Base-by-base conservation (phyloP, 306 rosid genomes). In the Mimosa bimucronata region DNA sequence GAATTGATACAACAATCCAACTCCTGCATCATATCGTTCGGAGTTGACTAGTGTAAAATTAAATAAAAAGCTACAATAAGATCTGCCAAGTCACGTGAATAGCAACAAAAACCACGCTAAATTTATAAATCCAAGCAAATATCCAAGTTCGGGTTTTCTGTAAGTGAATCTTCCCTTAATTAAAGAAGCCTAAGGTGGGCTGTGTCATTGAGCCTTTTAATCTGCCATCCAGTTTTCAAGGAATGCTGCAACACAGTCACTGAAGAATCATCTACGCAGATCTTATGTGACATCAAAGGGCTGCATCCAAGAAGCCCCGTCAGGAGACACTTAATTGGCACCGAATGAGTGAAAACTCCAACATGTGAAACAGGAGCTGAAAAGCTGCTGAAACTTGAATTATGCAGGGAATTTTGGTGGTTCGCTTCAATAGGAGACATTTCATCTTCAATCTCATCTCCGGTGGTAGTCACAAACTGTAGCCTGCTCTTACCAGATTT, bases 241-340 rank as follows among this genome's bases (percentile, higher is more conserved):
- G 99, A 91, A 89, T 95, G 98, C 83, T 93, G 99, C 85, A 95
- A 78, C 74, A 95, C 97, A 57, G 99, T 93, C 81, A 95, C 93
- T 0, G 99, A 95, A 83, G 99, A 93, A 79, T 95, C 97, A 46
- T 90, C 99, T 62, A 95, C 85, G 92, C 98, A 92, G 66, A 95
- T 85, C 88, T 91, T 95, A 41, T 88, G 92, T 5, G 89, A 89
- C 96, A 93, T 90, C 77, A 84, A 66, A 3, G 97, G 91, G 83
- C 97, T 89, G 83, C 99, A 95, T 73, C 94, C 99, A 50, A 95
- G 97, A 83, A 95, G 84, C 61, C 97, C 97, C 3, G 98, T 89
- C 78, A 95, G 93, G 75, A 95, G 96, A 86, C 99, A 93, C 84
- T 88, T 91, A 48, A 95, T 93, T 30, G 99, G 98, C 46, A 90